Evolutionary conservation across 768 basidiomycete genomes (phyloP), one percentile per base, ranked within the genome.

Genomic region (Lentinula guzmanii): DNA sequence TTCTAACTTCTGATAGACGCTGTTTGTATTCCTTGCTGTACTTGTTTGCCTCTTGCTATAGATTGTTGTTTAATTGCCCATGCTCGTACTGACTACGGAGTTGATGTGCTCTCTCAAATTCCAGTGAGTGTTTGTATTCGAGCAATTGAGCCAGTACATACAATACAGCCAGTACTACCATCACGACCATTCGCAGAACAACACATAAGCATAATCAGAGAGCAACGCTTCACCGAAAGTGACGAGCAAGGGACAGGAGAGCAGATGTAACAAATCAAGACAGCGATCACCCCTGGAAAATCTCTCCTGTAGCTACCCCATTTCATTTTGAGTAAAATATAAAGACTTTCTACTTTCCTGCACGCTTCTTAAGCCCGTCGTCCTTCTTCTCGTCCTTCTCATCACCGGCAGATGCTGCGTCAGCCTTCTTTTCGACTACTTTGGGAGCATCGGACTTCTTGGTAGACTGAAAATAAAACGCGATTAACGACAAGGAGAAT

Each of bases 371-470:
- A 63, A 86, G 72, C 46, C 73, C 64, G 60, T 77, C 78, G 63
- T 90, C 88, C 9, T 90, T 48, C 46, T 48, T 10, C n/a, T 86
- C 83, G 77, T 87, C 85, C 81, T 91, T 87, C 64, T 85, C 84
- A 41, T 82, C 87, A 66, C 87, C 86, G 33, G 90, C 87, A 59
- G 90, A 86, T 3, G 85, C 81, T 46, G 78, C 75, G 42, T 87
- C 84, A 24, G 78, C 75, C 76, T 86, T 84, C 70, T 80, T 79
- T 81, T 88, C 84, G 76, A 85, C 86, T 3, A 83, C 74, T 9
- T 84, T 79, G 21, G 82, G 74, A 0, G 83, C 80, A 64, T 90
- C 90, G 42, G 86, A 83, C 81, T 93, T 93, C 82, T 93, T 92
- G 42, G 87, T 69, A 43, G 87, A 86, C 82, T 89, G 62, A 56